phyloP scores from a whole-genome alignment of 2,329 filamentous ascomycete species.

The Coniochaeta hoffmannii region DNA sequence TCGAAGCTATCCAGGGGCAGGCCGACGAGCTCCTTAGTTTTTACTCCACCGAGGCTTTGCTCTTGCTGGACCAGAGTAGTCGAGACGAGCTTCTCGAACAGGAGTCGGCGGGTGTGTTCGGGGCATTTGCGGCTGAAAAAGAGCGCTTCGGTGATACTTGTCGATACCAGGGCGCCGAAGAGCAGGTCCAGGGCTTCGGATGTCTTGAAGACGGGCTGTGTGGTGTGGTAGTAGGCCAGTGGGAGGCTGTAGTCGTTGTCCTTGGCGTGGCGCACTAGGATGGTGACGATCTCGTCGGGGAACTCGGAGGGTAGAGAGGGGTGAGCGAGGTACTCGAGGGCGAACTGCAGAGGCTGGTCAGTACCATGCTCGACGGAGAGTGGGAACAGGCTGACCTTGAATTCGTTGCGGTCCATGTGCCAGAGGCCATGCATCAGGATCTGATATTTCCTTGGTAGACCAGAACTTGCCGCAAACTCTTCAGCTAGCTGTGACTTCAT shows the following conservation, averaged over 20 bases:
- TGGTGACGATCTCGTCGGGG: conserved; percentile 70
- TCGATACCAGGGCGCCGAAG: conserved; percentile 59
- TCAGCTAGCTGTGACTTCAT: conserved; percentile 40
- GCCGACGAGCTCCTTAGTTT: conserved; percentile 62
- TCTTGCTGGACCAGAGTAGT: conserved; percentile 46
- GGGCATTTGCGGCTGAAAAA: conserved; percentile 63
- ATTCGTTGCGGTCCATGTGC: conserved; percentile 68
- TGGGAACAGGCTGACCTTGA: conserved; percentile 40
- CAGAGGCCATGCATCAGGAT: conserved; percentile 78
- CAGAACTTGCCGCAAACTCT: conserved; percentile 52
- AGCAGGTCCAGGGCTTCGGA: conserved; percentile 56
- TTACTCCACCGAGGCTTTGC: conserved; percentile 33
- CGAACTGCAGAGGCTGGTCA: conserved; percentile 33
- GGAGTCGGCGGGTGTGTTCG: conserved; percentile 49
- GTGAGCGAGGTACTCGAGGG: conserved; percentile 70
- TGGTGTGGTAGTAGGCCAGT: conserved; percentile 71
- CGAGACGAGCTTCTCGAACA: conserved; percentile 62
- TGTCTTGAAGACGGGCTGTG: conserved; percentile 63
- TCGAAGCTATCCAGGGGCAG: conserved; percentile 65
- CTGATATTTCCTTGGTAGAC: conserved; percentile 68
- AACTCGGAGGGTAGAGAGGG: conserved; percentile 76
- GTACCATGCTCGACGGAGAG: conserved; percentile 8
- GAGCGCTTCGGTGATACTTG: conserved; percentile 65
- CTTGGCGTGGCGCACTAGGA: conserved; percentile 55
- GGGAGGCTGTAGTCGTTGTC: conserved; percentile 56